These are phyloP conservation scores for Artemisia annua DNA, from an alignment of 129 eudicot genomes.

Conservation along the genomic window DNA sequence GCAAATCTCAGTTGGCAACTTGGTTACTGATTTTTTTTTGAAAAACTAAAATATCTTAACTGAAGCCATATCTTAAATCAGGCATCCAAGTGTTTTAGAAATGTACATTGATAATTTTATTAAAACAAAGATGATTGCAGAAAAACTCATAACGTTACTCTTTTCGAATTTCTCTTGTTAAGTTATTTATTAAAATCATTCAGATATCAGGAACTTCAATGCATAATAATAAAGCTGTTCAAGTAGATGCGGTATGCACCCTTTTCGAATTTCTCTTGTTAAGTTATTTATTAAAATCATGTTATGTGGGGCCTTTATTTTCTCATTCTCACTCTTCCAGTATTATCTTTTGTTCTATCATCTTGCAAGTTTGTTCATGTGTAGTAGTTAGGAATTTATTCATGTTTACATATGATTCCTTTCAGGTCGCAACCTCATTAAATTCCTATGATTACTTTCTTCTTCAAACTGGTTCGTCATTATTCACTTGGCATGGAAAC, in stretches of 20 bases:
- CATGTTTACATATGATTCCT: slow-evolving; percentile 20
- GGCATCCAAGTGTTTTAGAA: no score
- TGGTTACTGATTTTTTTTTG: no score
- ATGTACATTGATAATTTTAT: no score
- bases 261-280: not conserved
- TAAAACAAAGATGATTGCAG: no score
- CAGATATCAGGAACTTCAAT: slow-evolving; percentile 83
- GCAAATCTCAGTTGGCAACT: no score
- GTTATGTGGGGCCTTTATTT: not conserved
- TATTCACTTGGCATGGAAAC: slow-evolving; percentile 89
- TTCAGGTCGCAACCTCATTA: slow-evolving; percentile 80
- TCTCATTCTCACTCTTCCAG: not conserved
- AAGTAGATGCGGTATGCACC: slow-evolving; percentile 85
- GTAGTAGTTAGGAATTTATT: not conserved
- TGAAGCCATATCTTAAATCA: no score
- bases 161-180: no score
- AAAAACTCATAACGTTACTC: no score
- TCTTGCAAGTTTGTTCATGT: not conserved
- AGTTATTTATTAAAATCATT: slow-evolving; percentile 87
- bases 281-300: not conserved
- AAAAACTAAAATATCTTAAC: no score
- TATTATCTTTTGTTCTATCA: not conserved
- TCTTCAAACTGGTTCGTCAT: slow-evolving; percentile 87
- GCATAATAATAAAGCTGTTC: slow-evolving; percentile 88
- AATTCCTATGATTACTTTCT: slow-evolving; percentile 79